Percentiles rank a stretch among this genome's conserved stretches.
phyloP scores from a whole-genome alignment of 768 basidiomycete species.

The Leccinum aurantiacum region DNA sequence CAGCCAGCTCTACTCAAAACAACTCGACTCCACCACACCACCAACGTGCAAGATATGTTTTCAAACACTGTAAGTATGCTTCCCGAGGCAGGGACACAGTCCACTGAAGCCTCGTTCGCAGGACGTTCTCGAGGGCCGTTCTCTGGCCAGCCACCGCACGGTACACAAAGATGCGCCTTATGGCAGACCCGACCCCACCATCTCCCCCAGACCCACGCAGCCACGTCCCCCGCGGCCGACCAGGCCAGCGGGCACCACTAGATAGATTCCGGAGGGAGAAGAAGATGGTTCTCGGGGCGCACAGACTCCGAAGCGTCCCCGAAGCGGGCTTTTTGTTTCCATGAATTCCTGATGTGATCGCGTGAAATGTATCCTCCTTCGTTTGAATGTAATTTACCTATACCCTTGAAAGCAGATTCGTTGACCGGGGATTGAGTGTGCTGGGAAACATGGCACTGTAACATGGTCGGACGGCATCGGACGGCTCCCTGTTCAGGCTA shows the following conservation, averaged over 20 bases:
- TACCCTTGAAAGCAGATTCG: neutral
- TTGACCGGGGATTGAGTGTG: neutral
- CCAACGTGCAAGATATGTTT: conserved; percentile 3
- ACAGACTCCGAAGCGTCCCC: neutral
- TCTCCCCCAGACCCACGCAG: conserved; percentile 1
- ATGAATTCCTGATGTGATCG: neutral
- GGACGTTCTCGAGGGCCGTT: neutral
- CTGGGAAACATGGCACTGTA: neutral
- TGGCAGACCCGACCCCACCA: conserved; percentile 7
- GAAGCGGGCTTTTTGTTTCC: neutral
- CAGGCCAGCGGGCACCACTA: neutral
- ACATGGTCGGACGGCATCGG: neutral
- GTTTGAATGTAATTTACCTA: neutral
- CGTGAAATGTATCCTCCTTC: neutral
- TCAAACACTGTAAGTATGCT: neutral
- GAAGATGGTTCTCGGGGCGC: neutral
- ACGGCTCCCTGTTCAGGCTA: neutral
- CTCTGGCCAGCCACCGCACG: neutral
- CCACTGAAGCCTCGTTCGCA: conserved; percentile 13
- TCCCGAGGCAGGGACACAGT: neutral
- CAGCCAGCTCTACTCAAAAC: neutral
- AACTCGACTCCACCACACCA: neutral
- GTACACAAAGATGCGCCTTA: neutral
- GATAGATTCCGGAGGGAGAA: neutral
- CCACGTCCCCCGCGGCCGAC: conserved; percentile 7